Evolutionary conservation across 2,329 filamentous ascomycete species (phyloP).

Genomic region (Cercospora zeina): DNA sequence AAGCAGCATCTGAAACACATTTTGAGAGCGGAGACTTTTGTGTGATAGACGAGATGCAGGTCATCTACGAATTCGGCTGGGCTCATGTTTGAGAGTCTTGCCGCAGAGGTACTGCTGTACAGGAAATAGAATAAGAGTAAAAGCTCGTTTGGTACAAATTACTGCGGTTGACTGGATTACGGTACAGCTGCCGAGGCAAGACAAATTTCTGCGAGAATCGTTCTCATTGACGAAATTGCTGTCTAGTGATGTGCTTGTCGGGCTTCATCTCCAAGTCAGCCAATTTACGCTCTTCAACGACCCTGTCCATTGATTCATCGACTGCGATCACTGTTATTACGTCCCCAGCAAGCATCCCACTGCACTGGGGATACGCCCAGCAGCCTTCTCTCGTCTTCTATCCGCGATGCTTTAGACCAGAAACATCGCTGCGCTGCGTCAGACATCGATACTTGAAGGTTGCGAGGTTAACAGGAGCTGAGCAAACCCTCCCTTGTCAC

Average conservation of each 20-base stretch:
- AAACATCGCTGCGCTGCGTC: neutral
- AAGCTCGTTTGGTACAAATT: neutral
- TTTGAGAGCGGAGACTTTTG: conserved; percentile 39
- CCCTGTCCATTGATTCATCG: neutral
- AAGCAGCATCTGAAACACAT: conserved; percentile 29
- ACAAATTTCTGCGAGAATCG: neutral
- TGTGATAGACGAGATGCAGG: conserved; percentile 37
- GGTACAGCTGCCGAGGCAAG: neutral
- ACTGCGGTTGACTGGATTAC: neutral
- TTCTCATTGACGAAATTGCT: neutral
- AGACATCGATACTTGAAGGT: neutral
- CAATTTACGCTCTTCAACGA: neutral
- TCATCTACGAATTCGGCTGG: conserved; percentile 35
- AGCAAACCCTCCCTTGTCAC: too few relatives aligned
- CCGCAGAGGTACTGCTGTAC: neutral
- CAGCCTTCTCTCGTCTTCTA: neutral
- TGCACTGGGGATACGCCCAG: neutral
- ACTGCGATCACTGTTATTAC: too few relatives aligned
- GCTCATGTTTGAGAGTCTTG: conserved; percentile 32
- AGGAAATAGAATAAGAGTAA: neutral
- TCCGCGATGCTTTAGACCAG: neutral
- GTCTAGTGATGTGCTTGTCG: neutral
- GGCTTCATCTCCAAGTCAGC: neutral
- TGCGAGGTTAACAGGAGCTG: too few relatives aligned
- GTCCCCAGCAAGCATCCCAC: neutral